Evolutionary conservation across 352 stramenopile species (phyloP), one percentile per base, ranked within the genome.

Genomic region (Saprolegnia diclina): DNA sequence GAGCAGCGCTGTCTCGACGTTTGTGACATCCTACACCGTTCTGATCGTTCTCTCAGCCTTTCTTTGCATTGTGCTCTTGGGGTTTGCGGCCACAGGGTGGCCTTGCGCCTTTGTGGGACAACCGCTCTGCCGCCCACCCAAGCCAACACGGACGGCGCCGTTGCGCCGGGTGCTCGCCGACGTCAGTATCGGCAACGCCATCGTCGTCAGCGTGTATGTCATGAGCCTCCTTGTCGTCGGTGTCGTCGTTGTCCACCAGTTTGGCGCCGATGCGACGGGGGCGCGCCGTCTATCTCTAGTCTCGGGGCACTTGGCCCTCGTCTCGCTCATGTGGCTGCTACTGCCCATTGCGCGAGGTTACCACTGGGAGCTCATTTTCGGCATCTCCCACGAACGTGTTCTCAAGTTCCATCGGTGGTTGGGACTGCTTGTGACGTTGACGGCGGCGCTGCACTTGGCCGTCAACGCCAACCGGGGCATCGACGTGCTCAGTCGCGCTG

Each of bases 371-470:
- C 64, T 85, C 26, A 75, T 87, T 53, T 92, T 92, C 26, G 80
- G 80, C 65, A 85, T 73, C 56, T 91, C 82, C 40, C 90, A 91
- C 46, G 85, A 92, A 55, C 85, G 85, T 21, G 87, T 91, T 22
- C 71, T 90, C 73, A 91, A 91, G 76, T 93, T 91, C 53, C 85
- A 93, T 71, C 85, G 85, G 59, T 93, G 85, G 85, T 74, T 93
- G 21, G 85, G 83, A 10, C 56, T 89, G 56, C 52, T 76, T 32
- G 75, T 89, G 71, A 81, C 75, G 18, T 50, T 89, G 14, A 76
- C 79, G 6, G 74, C 82, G 35, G 65, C 90, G 35, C 64, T 91
- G 5, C 85, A 92, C 73, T 66, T 91, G 46, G 65, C 89, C 10
- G 24, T 48, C 13, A 76, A 73, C 18, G 45, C 82, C 4, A 73